These are phyloP conservation scores for Arthroderma sp. DNA, from an alignment of 2,329 filamentous ascomycete genomes.

Conservation along the genomic window DNA sequence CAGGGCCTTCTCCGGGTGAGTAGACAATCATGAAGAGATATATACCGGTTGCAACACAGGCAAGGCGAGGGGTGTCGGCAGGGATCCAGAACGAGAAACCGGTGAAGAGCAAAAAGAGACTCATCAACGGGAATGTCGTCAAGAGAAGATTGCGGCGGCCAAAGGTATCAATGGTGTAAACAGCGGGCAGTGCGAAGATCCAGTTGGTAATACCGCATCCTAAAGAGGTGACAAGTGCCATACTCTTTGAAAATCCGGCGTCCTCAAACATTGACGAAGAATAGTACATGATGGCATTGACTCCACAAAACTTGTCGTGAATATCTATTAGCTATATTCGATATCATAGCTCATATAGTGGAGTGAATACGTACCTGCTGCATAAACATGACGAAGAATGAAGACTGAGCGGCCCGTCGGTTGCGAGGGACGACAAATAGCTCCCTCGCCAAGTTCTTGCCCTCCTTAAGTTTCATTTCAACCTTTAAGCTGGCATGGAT, in stretches of 20 bases:
- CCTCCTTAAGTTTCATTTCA: slow-evolving; percentile 27
- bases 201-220: slow-evolving; percentile 48
- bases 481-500: slow-evolving; percentile 40
- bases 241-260: slow-evolving; percentile 34
- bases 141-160: slow-evolving; percentile 48
- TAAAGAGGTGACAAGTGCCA: slow-evolving; percentile 14
- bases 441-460: slow-evolving; percentile 44
- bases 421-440: slow-evolving; percentile 37
- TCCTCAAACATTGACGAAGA: slow-evolving; percentile 39
- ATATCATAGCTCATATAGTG: background rate
- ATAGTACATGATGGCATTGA: slow-evolving; percentile 49
- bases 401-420: slow-evolving; percentile 54
- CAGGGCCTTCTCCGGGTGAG: slow-evolving; percentile 42
- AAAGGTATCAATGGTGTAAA: slow-evolving; percentile 54
- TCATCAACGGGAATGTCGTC: slow-evolving; percentile 55
- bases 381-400: slow-evolving; percentile 66
- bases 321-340: background rate
- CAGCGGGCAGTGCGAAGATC: slow-evolving; percentile 48
- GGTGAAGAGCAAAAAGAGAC: slow-evolving; percentile 49
- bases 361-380: slow-evolving; percentile 51
- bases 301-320: slow-evolving; percentile 29
- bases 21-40: slow-evolving; percentile 19
- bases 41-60: slow-evolving; percentile 17
- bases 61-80: slow-evolving; percentile 17
- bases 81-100: slow-evolving; percentile 45